Conservation (phyloP, 345 rosid genomes). For the Conringia planisiliqua region DNA sequence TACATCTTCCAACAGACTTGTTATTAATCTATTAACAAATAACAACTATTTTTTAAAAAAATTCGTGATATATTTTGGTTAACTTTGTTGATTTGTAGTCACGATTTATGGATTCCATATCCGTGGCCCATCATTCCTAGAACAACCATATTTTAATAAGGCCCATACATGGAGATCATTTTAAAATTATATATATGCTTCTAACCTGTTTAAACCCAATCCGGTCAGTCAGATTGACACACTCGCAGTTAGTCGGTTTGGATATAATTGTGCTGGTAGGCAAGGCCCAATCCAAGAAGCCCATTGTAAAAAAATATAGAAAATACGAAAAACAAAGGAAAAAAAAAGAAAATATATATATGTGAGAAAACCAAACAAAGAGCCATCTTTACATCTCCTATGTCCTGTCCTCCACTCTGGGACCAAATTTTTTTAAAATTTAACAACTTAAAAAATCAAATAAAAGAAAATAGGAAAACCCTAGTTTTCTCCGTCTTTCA, state of each 20-base stretch:
- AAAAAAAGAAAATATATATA: neutral
- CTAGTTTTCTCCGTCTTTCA: slow-evolving; percentile 46
- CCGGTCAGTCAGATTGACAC: too few species aligned
- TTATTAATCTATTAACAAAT: too few species aligned
- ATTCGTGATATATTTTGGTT: neutral
- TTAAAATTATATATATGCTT: too few species aligned
- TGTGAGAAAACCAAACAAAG: neutral
- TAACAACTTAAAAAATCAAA: neutral
- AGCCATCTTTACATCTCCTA: slow-evolving; percentile 16
- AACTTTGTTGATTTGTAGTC: neutral
- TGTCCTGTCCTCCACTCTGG: slow-evolving; percentile 34
- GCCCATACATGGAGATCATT: too few species aligned
- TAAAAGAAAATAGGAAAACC: slow-evolving; percentile 21
- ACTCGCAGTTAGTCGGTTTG: too few species aligned
- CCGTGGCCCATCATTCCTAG: too few species aligned
- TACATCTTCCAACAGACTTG: neutral
- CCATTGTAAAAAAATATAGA: neutral
- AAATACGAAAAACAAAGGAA: neutral
- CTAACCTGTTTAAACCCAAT: too few species aligned
- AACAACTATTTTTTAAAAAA: too few species aligned
- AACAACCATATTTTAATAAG: too few species aligned
- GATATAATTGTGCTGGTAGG: too few species aligned
- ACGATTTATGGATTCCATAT: neutral
- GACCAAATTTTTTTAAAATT: neutral
- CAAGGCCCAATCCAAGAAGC: neutral